Conservation (phyloP, 139 green algal species). For the Coccomyxa sp. region DNA sequence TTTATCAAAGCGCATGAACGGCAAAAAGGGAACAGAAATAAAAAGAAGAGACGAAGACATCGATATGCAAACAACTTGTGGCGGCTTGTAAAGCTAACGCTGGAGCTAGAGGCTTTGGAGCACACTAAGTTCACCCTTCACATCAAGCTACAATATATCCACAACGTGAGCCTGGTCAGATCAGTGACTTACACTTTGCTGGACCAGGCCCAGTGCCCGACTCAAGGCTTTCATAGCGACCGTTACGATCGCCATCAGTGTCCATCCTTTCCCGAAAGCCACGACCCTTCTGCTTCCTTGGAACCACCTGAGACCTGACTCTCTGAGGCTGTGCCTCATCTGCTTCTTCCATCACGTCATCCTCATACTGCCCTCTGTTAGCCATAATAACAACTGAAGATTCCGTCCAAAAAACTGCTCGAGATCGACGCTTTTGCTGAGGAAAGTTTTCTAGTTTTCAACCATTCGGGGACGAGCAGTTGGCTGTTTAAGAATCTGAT, state of each 20-base stretch:
- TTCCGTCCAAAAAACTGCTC: no score
- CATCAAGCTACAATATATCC: background rate
- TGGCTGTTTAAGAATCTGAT: no score
- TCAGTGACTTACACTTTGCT: constrained; percentile 14
- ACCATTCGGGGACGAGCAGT: no score
- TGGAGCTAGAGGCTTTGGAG: background rate
- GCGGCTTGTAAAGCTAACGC: background rate
- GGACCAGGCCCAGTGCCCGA: constrained; percentile 5
- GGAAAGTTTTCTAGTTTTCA: no score
- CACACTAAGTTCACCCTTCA: background rate
- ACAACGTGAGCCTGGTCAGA: background rate
- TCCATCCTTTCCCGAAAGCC: constrained; percentile 17
- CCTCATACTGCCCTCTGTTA: background rate
- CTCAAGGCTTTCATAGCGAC: constrained; percentile 12
- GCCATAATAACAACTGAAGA: background rate
- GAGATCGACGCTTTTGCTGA: no score
- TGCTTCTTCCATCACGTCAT: constrained; percentile 11
- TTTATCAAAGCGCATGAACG: background rate
- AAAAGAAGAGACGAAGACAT: background rate
- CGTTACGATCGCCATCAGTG: constrained; percentile 7
- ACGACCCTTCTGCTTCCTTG: constrained; percentile 19
- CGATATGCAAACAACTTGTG: background rate
- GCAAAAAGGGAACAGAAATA: background rate
- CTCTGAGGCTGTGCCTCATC: background rate
- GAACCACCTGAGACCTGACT: constrained; percentile 7